A percentile compares a stretch with the other conserved stretches of the same genome.
Conservation (phyloP, 768 basidiomycete genomes). For the Rhizopogon salebrosus region DNA sequence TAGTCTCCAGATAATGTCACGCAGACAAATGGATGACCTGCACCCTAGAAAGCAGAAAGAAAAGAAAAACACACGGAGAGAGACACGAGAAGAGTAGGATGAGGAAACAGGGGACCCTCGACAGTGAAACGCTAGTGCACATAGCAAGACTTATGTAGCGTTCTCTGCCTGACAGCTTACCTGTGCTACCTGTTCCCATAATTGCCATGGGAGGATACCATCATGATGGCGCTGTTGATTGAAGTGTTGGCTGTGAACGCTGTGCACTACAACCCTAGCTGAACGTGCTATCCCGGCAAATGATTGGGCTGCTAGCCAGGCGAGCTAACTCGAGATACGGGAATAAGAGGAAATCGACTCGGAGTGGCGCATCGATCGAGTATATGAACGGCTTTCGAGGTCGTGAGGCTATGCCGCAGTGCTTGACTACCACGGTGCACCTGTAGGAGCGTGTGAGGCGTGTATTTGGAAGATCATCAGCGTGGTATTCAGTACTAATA, state of each 20-base stretch:
- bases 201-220: not conserved
- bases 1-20: not conserved
- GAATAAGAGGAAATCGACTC: not conserved
- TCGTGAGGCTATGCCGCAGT: slow-evolving; percentile 13
- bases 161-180: not conserved
- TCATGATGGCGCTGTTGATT: not conserved
- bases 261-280: not conserved
- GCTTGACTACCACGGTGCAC: not conserved
- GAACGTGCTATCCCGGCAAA: not conserved
- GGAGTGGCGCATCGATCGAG: not conserved
- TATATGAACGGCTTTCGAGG: slow-evolving; percentile 3
- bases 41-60: not conserved
- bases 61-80: not conserved
- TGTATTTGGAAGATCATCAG: no score
- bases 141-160: not conserved
- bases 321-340: no score
- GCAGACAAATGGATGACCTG: not conserved
- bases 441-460: no score
- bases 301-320: not conserved
- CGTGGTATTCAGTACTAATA: no score
- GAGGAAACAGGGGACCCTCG: not conserved
- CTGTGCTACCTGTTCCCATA: not conserved
- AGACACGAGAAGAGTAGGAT: not conserved
- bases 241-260: not conserved
- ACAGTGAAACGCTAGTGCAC: not conserved